Conservation (phyloP, 768 basidiomycete genomes). For the Cantharellus cinnabarinus region DNA sequence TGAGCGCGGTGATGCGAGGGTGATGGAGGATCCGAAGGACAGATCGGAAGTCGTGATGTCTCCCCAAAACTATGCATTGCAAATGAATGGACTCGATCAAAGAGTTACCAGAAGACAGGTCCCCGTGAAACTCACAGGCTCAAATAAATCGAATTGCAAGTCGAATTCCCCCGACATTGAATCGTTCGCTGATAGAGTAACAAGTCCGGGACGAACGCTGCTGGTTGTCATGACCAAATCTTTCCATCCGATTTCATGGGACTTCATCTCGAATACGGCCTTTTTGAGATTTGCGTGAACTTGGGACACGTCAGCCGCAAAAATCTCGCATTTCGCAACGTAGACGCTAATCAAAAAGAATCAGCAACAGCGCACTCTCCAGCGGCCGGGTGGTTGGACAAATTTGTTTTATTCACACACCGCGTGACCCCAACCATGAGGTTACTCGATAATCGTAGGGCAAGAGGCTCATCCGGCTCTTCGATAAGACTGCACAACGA, state of each 20-base stretch:
- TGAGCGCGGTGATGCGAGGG: too few species aligned
- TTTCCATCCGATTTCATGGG: constrained; percentile 11
- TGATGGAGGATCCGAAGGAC: too few species aligned
- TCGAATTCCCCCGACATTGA: constrained; percentile 12
- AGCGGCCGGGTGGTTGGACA: neutral
- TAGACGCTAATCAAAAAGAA: constrained; percentile 3
- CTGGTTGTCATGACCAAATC: constrained; percentile 13
- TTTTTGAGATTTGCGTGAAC: constrained; percentile 66
- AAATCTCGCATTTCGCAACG: constrained; percentile 49
- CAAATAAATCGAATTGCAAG: constrained; percentile 10
- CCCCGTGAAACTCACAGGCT: constrained; percentile 2
- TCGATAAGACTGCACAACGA: constrained; percentile 65
- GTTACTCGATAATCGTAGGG: constrained; percentile 70
- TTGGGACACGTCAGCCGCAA: constrained; percentile 56
- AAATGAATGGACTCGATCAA: too few species aligned
- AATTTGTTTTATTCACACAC: constrained; percentile 22
- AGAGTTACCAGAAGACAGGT: too few species aligned
- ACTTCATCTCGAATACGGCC: constrained; percentile 45
- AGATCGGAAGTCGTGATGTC: too few species aligned
- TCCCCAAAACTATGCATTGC: too few species aligned
- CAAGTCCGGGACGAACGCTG: neutral
- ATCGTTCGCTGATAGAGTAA: constrained; percentile 16
- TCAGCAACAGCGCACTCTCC: neutral
- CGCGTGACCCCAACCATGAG: constrained; percentile 77
- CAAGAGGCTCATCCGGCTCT: constrained; percentile 69